Conservation (phyloP, 331 rosid species). For the Spiraea crenata region DNA sequence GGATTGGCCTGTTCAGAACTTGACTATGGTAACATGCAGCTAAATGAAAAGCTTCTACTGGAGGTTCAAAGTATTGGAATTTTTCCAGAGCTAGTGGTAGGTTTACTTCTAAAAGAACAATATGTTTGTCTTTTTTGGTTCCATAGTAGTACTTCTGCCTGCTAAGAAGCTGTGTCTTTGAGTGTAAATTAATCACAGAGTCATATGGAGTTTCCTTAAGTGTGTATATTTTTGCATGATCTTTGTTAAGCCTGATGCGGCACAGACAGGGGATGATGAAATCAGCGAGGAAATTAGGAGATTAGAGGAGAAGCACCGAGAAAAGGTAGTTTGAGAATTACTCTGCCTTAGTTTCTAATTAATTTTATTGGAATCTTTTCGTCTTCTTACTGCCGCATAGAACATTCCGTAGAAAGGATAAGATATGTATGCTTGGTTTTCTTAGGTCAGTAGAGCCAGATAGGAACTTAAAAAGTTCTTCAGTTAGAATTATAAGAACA, state of each 20-base stretch:
- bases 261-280: conserved; percentile 61
- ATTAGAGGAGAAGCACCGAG: conserved; percentile 60
- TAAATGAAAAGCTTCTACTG: conserved; percentile 72
- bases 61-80: conserved; percentile 88
- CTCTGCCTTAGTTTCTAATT: neutral
- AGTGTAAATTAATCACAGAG: neutral
- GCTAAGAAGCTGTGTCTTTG: neutral
- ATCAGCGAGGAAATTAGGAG: conserved; percentile 59
- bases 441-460: neutral
- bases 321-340: conserved; percentile 51
- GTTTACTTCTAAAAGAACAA: conserved; percentile 28
- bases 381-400: neutral
- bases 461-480: conserved; percentile 5
- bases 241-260: conserved; percentile 65
- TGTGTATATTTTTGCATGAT: conserved; percentile 27
- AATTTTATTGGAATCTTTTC: neutral
- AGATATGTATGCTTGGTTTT: neutral
- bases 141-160: neutral
- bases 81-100: conserved; percentile 65
- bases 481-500: neutral
- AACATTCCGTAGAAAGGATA: neutral
- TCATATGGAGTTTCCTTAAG: conserved; percentile 7
- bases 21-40: conserved; percentile 58
- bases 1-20: conserved; percentile 48
- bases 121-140: neutral